Percentiles rank a stretch among this genome's conserved stretches.
Conservation (phyloP, 306 rosid species). For the Dicorynia guianensis region DNA sequence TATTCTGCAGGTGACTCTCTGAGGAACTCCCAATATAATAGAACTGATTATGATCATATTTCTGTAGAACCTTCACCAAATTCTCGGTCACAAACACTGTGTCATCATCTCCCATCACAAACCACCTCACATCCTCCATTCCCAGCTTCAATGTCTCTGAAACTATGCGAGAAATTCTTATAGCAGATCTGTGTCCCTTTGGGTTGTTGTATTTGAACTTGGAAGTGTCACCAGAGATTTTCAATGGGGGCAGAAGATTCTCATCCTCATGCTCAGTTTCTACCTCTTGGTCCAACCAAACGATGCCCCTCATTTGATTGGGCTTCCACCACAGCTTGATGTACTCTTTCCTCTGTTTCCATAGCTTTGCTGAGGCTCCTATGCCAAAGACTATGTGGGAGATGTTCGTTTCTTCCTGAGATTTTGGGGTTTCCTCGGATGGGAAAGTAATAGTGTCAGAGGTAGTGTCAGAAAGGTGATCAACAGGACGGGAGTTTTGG, state of each 20-base stretch:
- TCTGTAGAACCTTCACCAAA: conserved; percentile 59
- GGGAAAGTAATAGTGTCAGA: background rate
- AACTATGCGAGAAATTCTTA: conserved; percentile 60
- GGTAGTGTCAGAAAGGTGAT: conserved; percentile 16
- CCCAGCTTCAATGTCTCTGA: conserved; percentile 45
- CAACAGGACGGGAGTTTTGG: conserved; percentile 4
- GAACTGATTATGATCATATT: conserved; percentile 63
- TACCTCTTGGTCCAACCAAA: conserved; percentile 66
- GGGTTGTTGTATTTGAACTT: conserved; percentile 58
- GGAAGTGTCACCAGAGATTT: conserved; percentile 59
- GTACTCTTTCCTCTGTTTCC: conserved; percentile 71
- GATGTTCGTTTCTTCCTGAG: conserved; percentile 52
- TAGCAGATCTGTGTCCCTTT: conserved; percentile 63
- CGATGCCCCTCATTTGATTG: conserved; percentile 62
- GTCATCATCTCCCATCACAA: conserved; percentile 73
- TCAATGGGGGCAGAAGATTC: conserved; percentile 48
- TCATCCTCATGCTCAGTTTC: conserved; percentile 34
- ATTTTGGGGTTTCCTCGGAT: background rate
- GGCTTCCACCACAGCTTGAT: conserved; percentile 79
- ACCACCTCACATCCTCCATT: conserved; percentile 52
- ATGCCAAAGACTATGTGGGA: conserved; percentile 79
- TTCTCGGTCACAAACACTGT: conserved; percentile 67
- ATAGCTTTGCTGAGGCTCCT: conserved; percentile 74
- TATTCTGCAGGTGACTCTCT: conserved; percentile 76
- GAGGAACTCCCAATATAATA: conserved; percentile 71